Evolutionary conservation across 495 filamentous ascomycete genomes (phyloP).

Genomic region (Neurospora sp.): DNA sequence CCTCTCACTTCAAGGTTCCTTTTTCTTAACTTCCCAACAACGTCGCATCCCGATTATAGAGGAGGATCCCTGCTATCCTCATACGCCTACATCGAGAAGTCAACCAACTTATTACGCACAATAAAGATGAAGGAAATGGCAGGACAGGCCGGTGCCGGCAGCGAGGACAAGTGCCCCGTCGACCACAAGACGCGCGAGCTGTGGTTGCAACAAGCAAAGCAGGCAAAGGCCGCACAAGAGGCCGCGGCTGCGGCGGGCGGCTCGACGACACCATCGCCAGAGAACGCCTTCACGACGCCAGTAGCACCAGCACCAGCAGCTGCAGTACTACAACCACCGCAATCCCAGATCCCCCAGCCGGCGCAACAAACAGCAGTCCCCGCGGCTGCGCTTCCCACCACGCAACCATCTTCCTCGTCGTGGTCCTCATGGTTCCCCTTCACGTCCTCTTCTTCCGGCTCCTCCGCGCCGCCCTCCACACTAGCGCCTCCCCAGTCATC

Average conservation of each 20-base stretch:
- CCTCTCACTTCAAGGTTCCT: neutral
- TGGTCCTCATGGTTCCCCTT: conserved; percentile 22
- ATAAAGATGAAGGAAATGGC: conserved; percentile 4
- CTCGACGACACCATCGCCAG: neutral
- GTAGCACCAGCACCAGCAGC: neutral
- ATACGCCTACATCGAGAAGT: conserved; percentile 1
- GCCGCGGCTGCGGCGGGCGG: neutral
- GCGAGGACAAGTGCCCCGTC: conserved; percentile 60
- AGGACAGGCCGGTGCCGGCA: conserved; percentile 4
- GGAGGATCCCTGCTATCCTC: neutral
- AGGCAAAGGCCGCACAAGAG: conserved; percentile 7
- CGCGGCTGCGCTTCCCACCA: neutral
- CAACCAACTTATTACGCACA: neutral
- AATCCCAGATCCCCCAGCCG: neutral
- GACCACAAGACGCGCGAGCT: conserved; percentile 75
- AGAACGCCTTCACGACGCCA: conserved; percentile 13
- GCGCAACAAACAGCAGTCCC: conserved; percentile 1
- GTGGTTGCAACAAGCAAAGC: conserved; percentile 53
- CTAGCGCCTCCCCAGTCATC: neutral
- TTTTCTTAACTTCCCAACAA: neutral
- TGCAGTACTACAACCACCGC: neutral
- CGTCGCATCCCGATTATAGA: neutral
- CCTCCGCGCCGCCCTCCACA: conserved; percentile 11
- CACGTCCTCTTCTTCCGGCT: conserved; percentile 1
- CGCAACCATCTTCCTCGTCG: conserved; percentile 3